Percentiles rank a stretch among this genome's conserved stretches.
Evolutionary conservation across 352 stramenopile species (phyloP).

Genomic region (Phytophthora hybrid): DNA sequence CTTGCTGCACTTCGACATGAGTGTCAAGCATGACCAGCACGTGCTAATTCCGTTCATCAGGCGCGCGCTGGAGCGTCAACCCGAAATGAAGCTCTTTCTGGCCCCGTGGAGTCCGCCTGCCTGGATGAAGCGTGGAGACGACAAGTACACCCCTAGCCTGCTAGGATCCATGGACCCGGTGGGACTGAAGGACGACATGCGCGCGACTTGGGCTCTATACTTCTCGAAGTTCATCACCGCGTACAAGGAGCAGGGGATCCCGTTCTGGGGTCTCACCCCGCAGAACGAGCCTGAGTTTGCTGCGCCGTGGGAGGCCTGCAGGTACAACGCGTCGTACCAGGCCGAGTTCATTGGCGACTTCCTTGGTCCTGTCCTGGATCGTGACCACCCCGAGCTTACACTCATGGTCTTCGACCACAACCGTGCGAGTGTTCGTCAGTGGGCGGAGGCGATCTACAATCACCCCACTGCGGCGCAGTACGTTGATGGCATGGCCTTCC

Average conservation of each 20-base stretch:
- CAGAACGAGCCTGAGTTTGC: slow-evolving; percentile 85
- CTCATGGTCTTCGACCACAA: slow-evolving; percentile 95
- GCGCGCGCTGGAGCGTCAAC: slow-evolving; percentile 15
- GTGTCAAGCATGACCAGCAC: slow-evolving; percentile 77
- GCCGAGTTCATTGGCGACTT: slow-evolving; percentile 79
- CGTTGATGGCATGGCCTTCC: slow-evolving; percentile 91
- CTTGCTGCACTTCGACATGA: slow-evolving; percentile 80
- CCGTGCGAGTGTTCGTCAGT: slow-evolving; percentile 74
- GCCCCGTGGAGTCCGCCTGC: slow-evolving; percentile 88
- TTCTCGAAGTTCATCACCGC: slow-evolving; percentile 91
- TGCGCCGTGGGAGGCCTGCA: slow-evolving; percentile 83
- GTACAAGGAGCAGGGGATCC: slow-evolving; percentile 79
- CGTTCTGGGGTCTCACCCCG: slow-evolving; percentile 86
- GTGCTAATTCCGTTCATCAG: slow-evolving; percentile 86
- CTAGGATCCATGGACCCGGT: slow-evolving; percentile 59
- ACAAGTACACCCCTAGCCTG: slow-evolving; percentile 72
- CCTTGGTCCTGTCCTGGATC: slow-evolving; percentile 80
- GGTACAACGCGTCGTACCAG: slow-evolving; percentile 63
- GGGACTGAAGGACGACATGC: slow-evolving; percentile 58
- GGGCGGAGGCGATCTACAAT: slow-evolving; percentile 73
- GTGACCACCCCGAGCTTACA: slow-evolving; percentile 69
- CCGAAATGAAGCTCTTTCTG: slow-evolving; percentile 31
- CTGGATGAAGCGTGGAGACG: slow-evolving; percentile 81
- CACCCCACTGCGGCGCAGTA: slow-evolving; percentile 69
- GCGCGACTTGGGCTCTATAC: slow-evolving; percentile 88